Evolutionary conservation across 2,329 filamentous ascomycete genomes (phyloP), one percentile per base, ranked within the genome.

Genomic region (Catunica adiposa): DNA sequence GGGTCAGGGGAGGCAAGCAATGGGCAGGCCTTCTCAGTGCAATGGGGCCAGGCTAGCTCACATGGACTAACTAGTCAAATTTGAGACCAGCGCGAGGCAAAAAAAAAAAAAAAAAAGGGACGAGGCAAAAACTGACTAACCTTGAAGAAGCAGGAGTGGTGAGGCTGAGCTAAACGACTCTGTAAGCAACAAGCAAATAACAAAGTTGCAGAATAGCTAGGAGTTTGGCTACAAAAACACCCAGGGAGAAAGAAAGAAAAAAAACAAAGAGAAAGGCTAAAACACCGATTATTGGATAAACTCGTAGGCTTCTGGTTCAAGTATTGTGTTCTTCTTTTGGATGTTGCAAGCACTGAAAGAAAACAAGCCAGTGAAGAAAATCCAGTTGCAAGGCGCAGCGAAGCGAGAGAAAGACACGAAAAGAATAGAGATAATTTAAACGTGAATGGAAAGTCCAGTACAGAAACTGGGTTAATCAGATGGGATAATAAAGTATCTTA

Each of bases 71-170:
- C 37, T 34, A 34, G 29, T 11, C 44, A 54, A 54, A 47, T 38
- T 52, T 3, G 14, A 47, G 34, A 54, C 53, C 29, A 54, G 53
- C 40, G 53, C 29, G 37, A 47, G 34, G 22, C 29, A 31, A 34
- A 31, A 44, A 23, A 31, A 29, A 31, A 44, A 23, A 31, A 29
- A 26, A 38, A 40, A 42, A 48, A 25, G 17, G 44, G 44, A 48
- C 44, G 22, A 48, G 44, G 44, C 44, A 44, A 44, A 44, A n/a
- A 44, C 3, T 44, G 11, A 48, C 44, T 48, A 48, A 48, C 44
- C 44, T 48, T 48, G 44, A 26, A 26, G 1, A 20, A 26, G 44
- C 7, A 25, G 44, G 9, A 14, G 44, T 25, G 22, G 44, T 48
- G 44, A 48, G 44, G 44, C 44, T 48, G 44, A 48, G 44, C 44